phyloP scores from a whole-genome alignment of 805 yeast species.

The Blastobotrys chiropterorum region DNA sequence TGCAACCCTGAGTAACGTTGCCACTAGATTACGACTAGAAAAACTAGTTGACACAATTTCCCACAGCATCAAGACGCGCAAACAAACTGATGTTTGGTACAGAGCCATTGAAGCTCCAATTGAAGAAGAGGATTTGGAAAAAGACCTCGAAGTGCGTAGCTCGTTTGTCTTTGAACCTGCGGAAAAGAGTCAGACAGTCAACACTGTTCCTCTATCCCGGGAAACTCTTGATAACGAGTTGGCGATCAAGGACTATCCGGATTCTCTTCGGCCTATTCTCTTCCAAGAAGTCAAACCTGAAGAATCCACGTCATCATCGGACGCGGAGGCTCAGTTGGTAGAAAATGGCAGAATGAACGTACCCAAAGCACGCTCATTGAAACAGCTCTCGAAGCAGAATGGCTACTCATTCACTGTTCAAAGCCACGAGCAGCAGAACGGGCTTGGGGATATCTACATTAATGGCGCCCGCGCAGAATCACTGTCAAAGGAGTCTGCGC shows the following conservation, averaged over 20 bases:
- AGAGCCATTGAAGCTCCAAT: conserved; percentile 4
- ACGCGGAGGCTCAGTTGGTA: conserved; percentile 4
- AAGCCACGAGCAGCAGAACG: neutral
- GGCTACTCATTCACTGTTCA: neutral
- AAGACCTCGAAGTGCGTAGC: neutral
- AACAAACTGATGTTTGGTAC: conserved; percentile 9
- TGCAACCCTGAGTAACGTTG: conserved; percentile 2
- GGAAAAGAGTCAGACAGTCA: neutral
- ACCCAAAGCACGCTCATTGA: conserved; percentile 15
- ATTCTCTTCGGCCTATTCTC: conserved; percentile 6
- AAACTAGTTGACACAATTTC: neutral
- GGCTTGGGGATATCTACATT: neutral
- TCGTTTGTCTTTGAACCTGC: neutral
- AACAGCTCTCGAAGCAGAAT: conserved; percentile 10
- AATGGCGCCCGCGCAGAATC: neutral
- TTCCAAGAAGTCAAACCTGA: conserved; percentile 7
- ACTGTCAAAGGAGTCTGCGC: conserved; percentile 12
- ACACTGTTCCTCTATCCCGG: neutral
- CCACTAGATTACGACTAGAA: conserved; percentile 1
- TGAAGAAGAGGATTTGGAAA: conserved; percentile 1
- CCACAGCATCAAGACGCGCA: conserved; percentile 4
- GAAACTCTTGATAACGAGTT: conserved; percentile 5
- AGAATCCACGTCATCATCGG: conserved; percentile 4
- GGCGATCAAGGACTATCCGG: conserved; percentile 3
- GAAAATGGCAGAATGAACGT: conserved; percentile 7